Evolutionary conservation across 352 stramenopile genomes (phyloP), one percentile per base, ranked within the genome.

Genomic region (Globisporangium mamillatum): DNA sequence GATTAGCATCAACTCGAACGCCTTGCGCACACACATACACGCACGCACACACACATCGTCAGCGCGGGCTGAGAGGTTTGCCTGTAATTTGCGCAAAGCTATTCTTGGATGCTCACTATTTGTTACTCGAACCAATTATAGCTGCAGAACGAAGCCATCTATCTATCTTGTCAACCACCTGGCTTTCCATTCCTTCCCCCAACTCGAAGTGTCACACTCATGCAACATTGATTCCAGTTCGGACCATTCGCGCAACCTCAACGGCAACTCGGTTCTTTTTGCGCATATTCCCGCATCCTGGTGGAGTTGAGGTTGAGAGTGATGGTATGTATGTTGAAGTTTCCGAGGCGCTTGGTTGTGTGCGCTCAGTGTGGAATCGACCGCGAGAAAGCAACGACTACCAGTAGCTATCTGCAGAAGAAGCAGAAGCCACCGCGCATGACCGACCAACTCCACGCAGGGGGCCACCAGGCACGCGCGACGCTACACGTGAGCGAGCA

Each of bases 281-380:
- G 16, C 2, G 20, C 18, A 52, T 12, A 52, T 52, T 52, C 44
- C 41, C 6, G 16, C 14, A 1, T 46, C 18, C 14, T 46, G 36
- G 36, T 20, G 38, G 27, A 32, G 38, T 46, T 18, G 38, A 5
- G 7, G 38, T 46, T n/a, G 41, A 50, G 41, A 50, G 41, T n/a
- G 41, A 50, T 50, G 16, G 41, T 50, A 4, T 50, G 6, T 12
- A 18, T 52, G 44, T 52, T 52, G 44, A 22, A 22, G 44, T 52
- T 52, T 52, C 44, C 18, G 44, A 24, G 44, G 44, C 44, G 18
- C 18, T 52, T 52, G 16, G 8, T 32, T 32, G 27, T 32, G 8
- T 50, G 14, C 60, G 20, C 60, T 65, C 60, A 63, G 34, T 53
- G 57, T 36, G 57, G 57, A 63, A 63, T 63, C 57, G n/a, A 34